phyloP scores from a whole-genome alignment of 1,139 yeast species.

The Kazachstania sp. region DNA sequence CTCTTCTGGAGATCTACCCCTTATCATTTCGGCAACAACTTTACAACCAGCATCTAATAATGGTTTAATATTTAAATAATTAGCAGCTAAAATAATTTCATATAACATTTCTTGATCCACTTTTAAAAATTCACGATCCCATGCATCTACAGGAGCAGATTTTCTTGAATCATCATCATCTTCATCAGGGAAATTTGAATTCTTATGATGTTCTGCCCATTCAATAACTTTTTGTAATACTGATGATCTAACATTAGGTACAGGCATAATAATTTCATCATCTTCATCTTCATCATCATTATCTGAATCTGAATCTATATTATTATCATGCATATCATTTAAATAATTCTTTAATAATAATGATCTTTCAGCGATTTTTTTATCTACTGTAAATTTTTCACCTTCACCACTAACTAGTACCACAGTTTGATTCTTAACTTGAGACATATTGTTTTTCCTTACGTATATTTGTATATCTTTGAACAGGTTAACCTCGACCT shows the following conservation, averaged over 20 bases:
- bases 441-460: slow-evolving; percentile 6
- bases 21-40: slow-evolving; percentile 96
- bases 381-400: slow-evolving; percentile 65
- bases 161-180: slow-evolving; percentile 78
- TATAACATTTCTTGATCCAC: slow-evolving; percentile 98
- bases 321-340: slow-evolving; percentile 62
- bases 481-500: too few species aligned
- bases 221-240: slow-evolving; percentile 88
- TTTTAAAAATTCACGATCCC: slow-evolving; percentile 93
- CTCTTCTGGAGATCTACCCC: slow-evolving; percentile 93
- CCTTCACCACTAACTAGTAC: slow-evolving; percentile 66
- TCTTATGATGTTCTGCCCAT: slow-evolving; percentile 96
- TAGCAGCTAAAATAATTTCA: slow-evolving; percentile 92
- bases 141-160: slow-evolving; percentile 79
- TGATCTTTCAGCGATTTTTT: slow-evolving; percentile 84
- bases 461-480: too few species aligned
- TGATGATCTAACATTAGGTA: slow-evolving; percentile 80
- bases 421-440: slow-evolving; percentile 29
- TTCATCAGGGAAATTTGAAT: slow-evolving; percentile 67
- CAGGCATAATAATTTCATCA: slow-evolving; percentile 72
- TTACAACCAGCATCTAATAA: slow-evolving; percentile 93
- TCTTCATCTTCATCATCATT: slow-evolving; percentile 37
- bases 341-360: slow-evolving; percentile 84
- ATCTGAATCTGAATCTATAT: slow-evolving; percentile 31
- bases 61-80: slow-evolving; percentile 88